A percentile compares a stretch with the other conserved stretches of the same genome.
Conservation (phyloP, 768 basidiomycete genomes). For the Xerocomellus dryophilus region DNA sequence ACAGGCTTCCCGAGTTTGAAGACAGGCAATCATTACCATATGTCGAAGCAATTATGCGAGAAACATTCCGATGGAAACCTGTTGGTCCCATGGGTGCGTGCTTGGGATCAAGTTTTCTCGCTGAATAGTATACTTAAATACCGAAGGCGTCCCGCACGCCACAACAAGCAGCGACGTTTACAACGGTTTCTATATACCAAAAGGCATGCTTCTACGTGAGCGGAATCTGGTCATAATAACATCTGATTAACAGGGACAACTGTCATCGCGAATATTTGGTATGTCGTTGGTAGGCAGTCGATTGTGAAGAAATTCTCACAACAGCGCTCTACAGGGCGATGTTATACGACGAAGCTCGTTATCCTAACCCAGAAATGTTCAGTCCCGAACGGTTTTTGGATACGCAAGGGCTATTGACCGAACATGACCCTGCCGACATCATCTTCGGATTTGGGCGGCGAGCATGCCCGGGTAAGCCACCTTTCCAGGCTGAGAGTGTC, state of each 20-base stretch:
- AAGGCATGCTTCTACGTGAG: slow-evolving; percentile 27
- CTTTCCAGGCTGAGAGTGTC: not conserved
- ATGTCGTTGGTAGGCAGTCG: not conserved
- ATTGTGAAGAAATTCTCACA: not conserved
- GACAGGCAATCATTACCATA: slow-evolving; percentile 10
- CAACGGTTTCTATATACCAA: slow-evolving; percentile 48
- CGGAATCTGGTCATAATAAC: not conserved
- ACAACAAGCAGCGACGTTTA: slow-evolving; percentile 39
- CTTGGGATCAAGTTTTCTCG: no score
- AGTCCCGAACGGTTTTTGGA: slow-evolving; percentile 15
- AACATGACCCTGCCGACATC: not conserved
- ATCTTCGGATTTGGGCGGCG: slow-evolving; percentile 12
- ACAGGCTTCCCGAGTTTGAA: slow-evolving; percentile 1
- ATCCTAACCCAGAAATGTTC: slow-evolving; percentile 10
- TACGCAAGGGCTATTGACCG: not conserved
- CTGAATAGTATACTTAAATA: not conserved
- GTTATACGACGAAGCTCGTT: slow-evolving; percentile 4
- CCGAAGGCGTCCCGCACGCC: slow-evolving; percentile 19
- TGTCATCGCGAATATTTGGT: slow-evolving; percentile 6
- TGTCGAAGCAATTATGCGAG: slow-evolving; percentile 6
- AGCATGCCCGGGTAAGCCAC: slow-evolving; percentile 2
- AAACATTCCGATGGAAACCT: slow-evolving; percentile 5
- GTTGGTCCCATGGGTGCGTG: not conserved
- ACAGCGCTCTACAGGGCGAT: slow-evolving; percentile 4
- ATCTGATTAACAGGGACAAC: slow-evolving; percentile 1